These are phyloP conservation scores for Leccinum boreale DNA, from an alignment of 768 basidiomycete genomes.

Conservation along the genomic window DNA sequence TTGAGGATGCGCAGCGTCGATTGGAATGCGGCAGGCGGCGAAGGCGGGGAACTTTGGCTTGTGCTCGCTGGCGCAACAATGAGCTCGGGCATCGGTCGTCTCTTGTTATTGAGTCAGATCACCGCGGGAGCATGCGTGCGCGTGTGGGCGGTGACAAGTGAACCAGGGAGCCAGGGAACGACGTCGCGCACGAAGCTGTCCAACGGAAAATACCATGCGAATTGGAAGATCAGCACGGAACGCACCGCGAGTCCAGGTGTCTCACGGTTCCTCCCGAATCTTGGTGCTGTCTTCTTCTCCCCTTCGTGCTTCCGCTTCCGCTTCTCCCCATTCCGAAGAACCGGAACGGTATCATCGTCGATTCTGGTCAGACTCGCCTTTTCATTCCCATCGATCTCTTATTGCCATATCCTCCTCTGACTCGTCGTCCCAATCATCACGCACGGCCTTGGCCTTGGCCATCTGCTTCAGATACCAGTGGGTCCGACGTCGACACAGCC, in stretches of 20 bases:
- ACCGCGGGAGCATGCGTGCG: not conserved
- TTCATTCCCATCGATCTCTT: not conserved
- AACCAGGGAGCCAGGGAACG: not conserved
- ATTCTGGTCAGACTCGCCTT: not conserved
- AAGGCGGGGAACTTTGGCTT: no score
- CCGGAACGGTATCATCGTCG: not conserved
- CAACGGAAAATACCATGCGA: not conserved
- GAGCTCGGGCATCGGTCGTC: no score
- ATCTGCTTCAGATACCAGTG: not conserved
- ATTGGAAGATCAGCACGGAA: no score
- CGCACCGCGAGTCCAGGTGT: not conserved
- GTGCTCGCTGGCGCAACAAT: no score
- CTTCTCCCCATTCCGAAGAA: not conserved
- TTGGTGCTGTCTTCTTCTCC: conserved; percentile 36
- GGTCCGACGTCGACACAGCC: no score
- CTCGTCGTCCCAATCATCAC: conserved; percentile 47
- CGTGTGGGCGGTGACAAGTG: not conserved
- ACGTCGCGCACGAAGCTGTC: not conserved
- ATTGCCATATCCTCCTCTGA: not conserved
- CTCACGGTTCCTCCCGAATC: conserved; percentile 23
- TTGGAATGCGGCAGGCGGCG: no score
- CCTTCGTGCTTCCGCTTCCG: not conserved
- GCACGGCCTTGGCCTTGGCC: conserved; percentile 16
- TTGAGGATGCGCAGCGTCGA: no score
- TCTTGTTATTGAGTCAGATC: conserved; percentile 42